These are phyloP conservation scores for Retiboletus flavoniger DNA, from an alignment of 1,284 basidiomycete species.

Conservation along the genomic window DNA sequence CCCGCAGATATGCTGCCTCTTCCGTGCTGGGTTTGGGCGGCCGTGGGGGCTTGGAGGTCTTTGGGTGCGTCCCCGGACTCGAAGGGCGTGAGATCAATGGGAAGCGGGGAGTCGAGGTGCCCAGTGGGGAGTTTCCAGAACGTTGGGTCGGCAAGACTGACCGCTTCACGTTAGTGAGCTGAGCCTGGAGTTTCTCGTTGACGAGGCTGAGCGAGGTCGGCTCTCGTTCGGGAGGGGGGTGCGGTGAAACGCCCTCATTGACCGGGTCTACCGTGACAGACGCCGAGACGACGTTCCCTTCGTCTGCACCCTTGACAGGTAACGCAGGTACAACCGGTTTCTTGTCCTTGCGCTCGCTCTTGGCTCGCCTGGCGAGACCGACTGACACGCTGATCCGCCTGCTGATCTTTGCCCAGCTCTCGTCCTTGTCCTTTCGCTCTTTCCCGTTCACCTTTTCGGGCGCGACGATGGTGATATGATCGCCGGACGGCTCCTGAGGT, in stretches of 20 bases:
- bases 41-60: constrained; percentile 41
- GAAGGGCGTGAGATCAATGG: constrained; percentile 25
- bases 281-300: constrained; percentile 5
- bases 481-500: constrained; percentile 6
- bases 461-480: constrained; percentile 24
- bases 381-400: constrained; percentile 58
- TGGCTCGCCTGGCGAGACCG: constrained; percentile 35
- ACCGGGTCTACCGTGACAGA: constrained; percentile 1
- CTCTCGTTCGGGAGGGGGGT: constrained; percentile 18
- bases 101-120: constrained; percentile 22
- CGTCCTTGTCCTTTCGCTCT: constrained; percentile 43
- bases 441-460: constrained; percentile 26
- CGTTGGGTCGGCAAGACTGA: constrained; percentile 24
- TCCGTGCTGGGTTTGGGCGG: constrained; percentile 52
- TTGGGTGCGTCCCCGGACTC: constrained; percentile 29
- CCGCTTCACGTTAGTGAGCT: constrained; percentile 29
- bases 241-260: constrained; percentile 1
- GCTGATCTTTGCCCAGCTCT: constrained; percentile 59
- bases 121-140: constrained; percentile 16
- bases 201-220: constrained; percentile 25
- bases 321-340: neutral
- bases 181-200: constrained; percentile 30
- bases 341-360: constrained; percentile 34
- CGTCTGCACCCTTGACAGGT: constrained; percentile 8
- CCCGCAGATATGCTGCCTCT: constrained; percentile 62